phyloP scores from a whole-genome alignment of 164 flowering plant genomes.

The Litsea cubeba region DNA sequence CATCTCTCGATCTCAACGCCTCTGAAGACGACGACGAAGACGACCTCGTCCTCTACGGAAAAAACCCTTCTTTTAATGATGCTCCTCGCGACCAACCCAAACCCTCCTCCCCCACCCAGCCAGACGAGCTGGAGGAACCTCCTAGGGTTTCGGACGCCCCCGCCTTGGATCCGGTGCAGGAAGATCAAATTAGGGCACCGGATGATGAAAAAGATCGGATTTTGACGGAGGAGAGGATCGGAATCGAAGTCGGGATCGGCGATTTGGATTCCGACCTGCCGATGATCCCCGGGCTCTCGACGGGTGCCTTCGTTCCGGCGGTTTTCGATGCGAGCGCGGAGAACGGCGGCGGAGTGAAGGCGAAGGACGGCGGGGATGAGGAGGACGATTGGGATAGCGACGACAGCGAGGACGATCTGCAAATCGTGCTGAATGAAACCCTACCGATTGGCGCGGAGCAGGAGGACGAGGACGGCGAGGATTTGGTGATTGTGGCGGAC shows the following conservation, averaged over 20 bases:
- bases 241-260: slow-evolving; percentile 27
- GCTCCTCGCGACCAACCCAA: slow-evolving; percentile 7
- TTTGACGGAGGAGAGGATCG: slow-evolving; percentile 7
- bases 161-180: not conserved
- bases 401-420: slow-evolving; percentile 95
- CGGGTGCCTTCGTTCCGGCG: slow-evolving; percentile 17
- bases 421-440: slow-evolving; percentile 82
- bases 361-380: slow-evolving; percentile 15
- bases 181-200: not conserved
- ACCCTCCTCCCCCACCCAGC: not conserved
- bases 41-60: not conserved
- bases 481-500: slow-evolving; percentile 65
- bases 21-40: slow-evolving; percentile 11
- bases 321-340: slow-evolving; percentile 3
- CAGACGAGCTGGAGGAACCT: not conserved
- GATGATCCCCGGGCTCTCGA: slow-evolving; percentile 59
- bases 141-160: not conserved
- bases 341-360: slow-evolving; percentile 1
- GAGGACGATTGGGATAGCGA: slow-evolving; percentile 79
- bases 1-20: not conserved
- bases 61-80: not conserved
- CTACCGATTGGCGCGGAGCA: slow-evolving; percentile 33
- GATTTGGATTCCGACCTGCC: slow-evolving; percentile 28
- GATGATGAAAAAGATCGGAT: not conserved
- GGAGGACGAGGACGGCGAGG: slow-evolving; percentile 68